These are phyloP conservation scores for Mycena belliarum DNA, from an alignment of 768 basidiomycete genomes.

Conservation along the genomic window DNA sequence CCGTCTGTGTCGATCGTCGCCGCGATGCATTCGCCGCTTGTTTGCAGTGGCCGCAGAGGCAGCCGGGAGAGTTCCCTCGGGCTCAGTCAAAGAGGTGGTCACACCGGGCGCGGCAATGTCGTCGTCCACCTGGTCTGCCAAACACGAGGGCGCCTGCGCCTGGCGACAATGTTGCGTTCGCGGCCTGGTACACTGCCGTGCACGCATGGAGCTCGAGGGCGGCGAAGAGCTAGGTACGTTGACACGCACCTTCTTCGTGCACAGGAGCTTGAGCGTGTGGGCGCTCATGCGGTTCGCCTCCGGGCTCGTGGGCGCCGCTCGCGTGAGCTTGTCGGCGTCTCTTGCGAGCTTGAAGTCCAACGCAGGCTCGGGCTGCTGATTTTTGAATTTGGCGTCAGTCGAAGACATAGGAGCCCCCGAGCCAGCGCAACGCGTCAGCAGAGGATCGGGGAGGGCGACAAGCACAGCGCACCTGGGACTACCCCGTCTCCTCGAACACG, in stretches of 20 bases:
- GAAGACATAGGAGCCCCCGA: constrained; percentile 66
- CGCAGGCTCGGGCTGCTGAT: too few relatives aligned
- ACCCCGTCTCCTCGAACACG: constrained; percentile 64
- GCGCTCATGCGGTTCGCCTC: constrained; percentile 73
- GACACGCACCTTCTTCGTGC: constrained; percentile 63
- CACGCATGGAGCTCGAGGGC: not conserved
- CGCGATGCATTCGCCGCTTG: not conserved
- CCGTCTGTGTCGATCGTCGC: constrained; percentile 20
- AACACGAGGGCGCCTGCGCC: constrained; percentile 31
- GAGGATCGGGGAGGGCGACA: not conserved
- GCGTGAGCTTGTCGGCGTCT: constrained; percentile 63
- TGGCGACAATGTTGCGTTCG: constrained; percentile 25
- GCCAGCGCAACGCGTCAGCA: constrained; percentile 37
- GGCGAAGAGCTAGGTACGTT: too few relatives aligned
- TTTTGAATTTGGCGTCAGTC: too few relatives aligned
- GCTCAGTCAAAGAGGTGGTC: too few relatives aligned
- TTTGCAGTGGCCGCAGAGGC: not conserved
- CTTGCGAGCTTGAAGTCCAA: constrained; percentile 44
- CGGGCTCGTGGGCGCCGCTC: constrained; percentile 43
- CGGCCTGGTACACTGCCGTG: constrained; percentile 56
- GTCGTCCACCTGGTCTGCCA: constrained; percentile 39
- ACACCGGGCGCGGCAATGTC: too few relatives aligned
- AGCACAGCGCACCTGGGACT: constrained; percentile 54
- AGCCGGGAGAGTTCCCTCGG: constrained; percentile 1
- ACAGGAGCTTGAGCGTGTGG: constrained; percentile 59